phyloP scores from a whole-genome alignment of 192 early-diverging fungal species.

The Chytriomyces sp. region DNA sequence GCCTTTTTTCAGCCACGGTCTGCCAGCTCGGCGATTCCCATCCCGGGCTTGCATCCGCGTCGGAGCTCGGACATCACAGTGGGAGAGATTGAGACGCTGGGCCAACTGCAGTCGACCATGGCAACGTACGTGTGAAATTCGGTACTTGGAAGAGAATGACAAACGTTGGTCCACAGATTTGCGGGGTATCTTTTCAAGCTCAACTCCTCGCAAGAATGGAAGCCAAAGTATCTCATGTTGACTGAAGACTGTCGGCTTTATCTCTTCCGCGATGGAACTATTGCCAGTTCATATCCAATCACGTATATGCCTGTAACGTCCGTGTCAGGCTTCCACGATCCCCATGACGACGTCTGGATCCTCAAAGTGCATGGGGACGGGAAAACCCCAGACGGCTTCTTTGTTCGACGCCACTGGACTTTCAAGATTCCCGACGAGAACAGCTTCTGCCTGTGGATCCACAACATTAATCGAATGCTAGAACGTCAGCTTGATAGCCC shows the following conservation, averaged over 20 bases:
- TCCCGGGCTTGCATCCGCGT: not conserved
- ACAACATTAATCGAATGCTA: not conserved
- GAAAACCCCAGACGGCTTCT: not conserved
- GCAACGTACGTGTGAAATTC: not conserved
- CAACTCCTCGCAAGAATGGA: conserved; percentile 8
- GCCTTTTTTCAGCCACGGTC: no score
- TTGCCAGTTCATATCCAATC: not conserved
- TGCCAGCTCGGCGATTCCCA: not conserved
- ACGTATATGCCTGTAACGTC: conserved; percentile 5
- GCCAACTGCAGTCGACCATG: not conserved
- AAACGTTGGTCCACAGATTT: not conserved
- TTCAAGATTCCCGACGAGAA: conserved; percentile 4
- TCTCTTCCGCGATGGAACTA: conserved; percentile 6
- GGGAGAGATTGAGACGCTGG: not conserved
- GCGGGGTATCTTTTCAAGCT: conserved; percentile 12
- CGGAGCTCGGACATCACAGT: not conserved
- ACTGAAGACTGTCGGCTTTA: not conserved
- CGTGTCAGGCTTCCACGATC: not conserved
- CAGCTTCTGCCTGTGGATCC: not conserved
- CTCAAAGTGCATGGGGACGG: conserved; percentile 10
- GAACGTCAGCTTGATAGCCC: not conserved
- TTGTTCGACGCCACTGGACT: conserved; percentile 11
- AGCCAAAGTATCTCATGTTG: conserved; percentile 1
- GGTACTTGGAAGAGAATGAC: not conserved
- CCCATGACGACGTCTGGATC: conserved; percentile 1